Conservation (phyloP, 179 eudicot genomes). For the Beta macrorhiza region DNA sequence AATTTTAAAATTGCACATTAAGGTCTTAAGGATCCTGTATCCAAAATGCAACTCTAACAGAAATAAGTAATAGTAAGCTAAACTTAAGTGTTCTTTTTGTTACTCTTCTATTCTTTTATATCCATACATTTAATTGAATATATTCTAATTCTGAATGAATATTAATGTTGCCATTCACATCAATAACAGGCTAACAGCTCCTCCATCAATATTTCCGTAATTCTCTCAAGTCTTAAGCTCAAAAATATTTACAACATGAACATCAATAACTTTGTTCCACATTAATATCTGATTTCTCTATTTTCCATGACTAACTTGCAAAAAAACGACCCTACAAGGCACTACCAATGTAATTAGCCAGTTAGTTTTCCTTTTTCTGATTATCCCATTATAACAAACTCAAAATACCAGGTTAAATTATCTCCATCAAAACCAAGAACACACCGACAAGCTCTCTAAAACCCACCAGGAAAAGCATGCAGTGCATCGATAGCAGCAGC, state of each 20-base stretch:
- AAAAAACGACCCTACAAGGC: neutral
- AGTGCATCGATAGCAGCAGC: slow-evolving; percentile 73
- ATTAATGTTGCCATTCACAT: neutral
- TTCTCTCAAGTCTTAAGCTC: neutral
- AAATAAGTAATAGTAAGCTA: neutral
- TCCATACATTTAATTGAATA: neutral
- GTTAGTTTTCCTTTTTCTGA: neutral
- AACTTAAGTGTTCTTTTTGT: neutral
- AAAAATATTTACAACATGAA: neutral
- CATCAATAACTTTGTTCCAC: neutral
- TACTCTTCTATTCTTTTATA: neutral
- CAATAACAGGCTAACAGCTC: neutral
- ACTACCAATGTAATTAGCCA: neutral
- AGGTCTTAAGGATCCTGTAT: neutral
- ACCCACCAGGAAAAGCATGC: slow-evolving; percentile 81
- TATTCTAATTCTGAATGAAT: neutral
- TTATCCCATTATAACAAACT: neutral
- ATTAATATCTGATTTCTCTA: neutral
- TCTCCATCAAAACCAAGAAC: neutral
- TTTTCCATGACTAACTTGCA: neutral
- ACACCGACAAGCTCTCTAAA: neutral
- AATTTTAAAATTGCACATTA: neutral
- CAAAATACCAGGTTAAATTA: neutral
- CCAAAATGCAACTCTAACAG: neutral
- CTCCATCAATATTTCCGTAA: neutral